Evolutionary conservation across 306 rosid genomes (phyloP), one percentile per base, ranked within the genome.

Genomic region (Arachis stenosperma): DNA sequence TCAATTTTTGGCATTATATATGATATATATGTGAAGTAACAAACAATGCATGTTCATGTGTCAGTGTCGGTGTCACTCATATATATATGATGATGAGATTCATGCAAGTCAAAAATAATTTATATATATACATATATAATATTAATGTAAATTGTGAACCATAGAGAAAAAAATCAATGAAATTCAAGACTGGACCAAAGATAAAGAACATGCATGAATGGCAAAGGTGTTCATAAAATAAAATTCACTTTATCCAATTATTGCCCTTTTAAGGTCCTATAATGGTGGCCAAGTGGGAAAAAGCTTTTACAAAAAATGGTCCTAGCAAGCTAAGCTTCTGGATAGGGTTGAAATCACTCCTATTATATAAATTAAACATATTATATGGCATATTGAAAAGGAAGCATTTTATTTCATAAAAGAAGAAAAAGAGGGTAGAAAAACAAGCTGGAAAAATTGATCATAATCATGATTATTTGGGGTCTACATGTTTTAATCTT

Each of bases 1-100:
- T 68, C 50, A 68, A 73, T 73, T 61, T 73, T 69, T 36, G 47
- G 9, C 50, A 46, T 27, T 44, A n/a, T 69, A 51, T 9, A 65
- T 11, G 48, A 66, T 67, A 62, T 68, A 33, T 33, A 33, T 33
- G 4, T 33, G 37, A 33, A 2, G 37, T 4, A 33, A 22, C 17
- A 55, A 65, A n/a, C 79, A 69, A 7, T 11, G 9, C 76, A 74
- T 69, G 80, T 79, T 76, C 71, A 59, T 9, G 51, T 70, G 78
- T 70, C 83, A 74, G 80, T 68, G 80, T 82, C 82, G 82, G 86
- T 78, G 80, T 74, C 74, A 67, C 57, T 40, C 22, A 37, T 5
- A 10, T 57, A 12, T 11, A 54, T 70, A 70, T 55, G 76, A 47
- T 30, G 55, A 64, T 51, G 17, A 77, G 10, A 40, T 57, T 73